A percentile compares a stretch with the other conserved stretches of the same genome.
phyloP scores from a whole-genome alignment of 208 protist species.

The Leishmania mexicana region DNA sequence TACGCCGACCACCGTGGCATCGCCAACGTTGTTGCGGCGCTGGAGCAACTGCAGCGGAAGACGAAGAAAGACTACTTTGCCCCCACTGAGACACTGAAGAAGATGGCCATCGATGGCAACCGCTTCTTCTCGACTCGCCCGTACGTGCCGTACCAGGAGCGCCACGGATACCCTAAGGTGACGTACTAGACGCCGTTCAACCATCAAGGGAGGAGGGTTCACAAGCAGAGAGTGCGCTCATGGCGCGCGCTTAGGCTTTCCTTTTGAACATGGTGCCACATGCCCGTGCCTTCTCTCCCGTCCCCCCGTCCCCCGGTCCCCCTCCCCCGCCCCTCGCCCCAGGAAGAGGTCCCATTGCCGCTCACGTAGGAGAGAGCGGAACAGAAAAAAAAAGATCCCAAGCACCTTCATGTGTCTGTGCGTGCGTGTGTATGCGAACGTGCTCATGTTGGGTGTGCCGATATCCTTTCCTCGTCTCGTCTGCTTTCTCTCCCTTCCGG shows the following conservation, averaged over 20 bases:
- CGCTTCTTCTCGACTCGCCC: constrained; percentile 83
- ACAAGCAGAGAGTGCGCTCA: neutral
- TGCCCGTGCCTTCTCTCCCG: neutral
- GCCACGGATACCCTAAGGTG: constrained; percentile 61
- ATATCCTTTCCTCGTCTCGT: neutral
- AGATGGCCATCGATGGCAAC: constrained; percentile 63
- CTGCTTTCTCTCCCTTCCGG: neutral
- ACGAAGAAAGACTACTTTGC: constrained; percentile 62
- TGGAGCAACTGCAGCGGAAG: constrained; percentile 53
- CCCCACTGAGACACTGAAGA: constrained; percentile 50
- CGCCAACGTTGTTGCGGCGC: constrained; percentile 48
- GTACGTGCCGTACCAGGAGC: constrained; percentile 76
- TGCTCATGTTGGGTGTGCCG: neutral
- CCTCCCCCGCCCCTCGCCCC: neutral
- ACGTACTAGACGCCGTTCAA: constrained; percentile 26
- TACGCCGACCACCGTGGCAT: constrained; percentile 80
- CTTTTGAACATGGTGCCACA: neutral
- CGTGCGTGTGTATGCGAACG: neutral
- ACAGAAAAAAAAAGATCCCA: neutral
- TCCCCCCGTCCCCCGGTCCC: too few relatives aligned
- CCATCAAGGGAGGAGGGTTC: neutral
- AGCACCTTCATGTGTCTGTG: neutral
- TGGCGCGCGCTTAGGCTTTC: neutral
- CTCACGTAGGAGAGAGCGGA: neutral
- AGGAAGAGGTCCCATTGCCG: neutral